Evolutionary conservation across 2,329 filamentous ascomycete species (phyloP).

Genomic region (Phaeosphaeriaceae sp.): DNA sequence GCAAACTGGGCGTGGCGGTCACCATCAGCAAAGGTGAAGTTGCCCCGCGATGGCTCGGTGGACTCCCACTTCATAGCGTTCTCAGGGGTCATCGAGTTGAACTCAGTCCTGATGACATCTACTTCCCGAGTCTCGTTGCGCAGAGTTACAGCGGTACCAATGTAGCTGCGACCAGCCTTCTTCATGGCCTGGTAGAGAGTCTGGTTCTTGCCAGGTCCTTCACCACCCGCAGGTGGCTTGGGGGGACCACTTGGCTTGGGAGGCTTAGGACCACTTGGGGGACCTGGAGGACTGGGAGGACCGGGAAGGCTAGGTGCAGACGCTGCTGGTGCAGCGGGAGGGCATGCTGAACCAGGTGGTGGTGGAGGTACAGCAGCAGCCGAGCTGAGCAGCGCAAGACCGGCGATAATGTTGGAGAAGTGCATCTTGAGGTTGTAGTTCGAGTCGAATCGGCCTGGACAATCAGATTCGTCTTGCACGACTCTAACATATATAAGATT

Average conservation of each 20-base stretch:
- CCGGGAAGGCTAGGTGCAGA: not conserved
- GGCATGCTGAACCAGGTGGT: not conserved
- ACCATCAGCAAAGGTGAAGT: conserved; percentile 48
- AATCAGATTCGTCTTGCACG: not conserved
- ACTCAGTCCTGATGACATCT: conserved; percentile 35
- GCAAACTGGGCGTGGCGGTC: conserved; percentile 47
- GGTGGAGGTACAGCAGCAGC: conserved; percentile 26
- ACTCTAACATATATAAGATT: conserved; percentile 19
- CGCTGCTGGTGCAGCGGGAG: conserved; percentile 13
- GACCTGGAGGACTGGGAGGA: not conserved
- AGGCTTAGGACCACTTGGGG: conserved; percentile 3
- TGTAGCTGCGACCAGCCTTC: conserved; percentile 28
- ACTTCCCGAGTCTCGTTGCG: conserved; percentile 31
- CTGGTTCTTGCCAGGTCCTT: conserved; percentile 13
- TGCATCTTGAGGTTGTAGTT: conserved; percentile 25
- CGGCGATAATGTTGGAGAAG: conserved; percentile 33
- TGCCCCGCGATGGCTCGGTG: conserved; percentile 45
- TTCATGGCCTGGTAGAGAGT: conserved; percentile 36
- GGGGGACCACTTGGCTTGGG: conserved; percentile 6
- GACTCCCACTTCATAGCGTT: conserved; percentile 45
- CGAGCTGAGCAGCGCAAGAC: conserved; percentile 29
- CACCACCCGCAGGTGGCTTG: not conserved
- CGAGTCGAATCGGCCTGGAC: conserved; percentile 13
- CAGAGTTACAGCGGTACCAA: conserved; percentile 36
- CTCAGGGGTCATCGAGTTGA: conserved; percentile 38